Conservation (phyloP, 1,139 yeast genomes). For the Scheffersomyces segobiensis region DNA sequence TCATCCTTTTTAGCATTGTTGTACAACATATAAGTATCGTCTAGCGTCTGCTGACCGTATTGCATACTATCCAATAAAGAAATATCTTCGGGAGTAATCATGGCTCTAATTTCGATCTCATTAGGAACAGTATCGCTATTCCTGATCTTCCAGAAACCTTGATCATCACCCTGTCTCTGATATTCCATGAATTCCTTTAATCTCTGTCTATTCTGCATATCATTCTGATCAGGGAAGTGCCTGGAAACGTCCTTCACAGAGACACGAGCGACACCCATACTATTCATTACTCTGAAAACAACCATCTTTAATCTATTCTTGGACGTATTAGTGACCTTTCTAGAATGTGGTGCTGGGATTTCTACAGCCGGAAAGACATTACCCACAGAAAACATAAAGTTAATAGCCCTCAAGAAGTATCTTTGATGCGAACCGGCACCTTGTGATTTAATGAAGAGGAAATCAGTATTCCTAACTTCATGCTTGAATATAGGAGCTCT, state of each 20-base stretch:
- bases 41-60: conserved; percentile 81
- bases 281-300: conserved; percentile 83
- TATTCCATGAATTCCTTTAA: conserved; percentile 98
- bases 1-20: conserved; percentile 32
- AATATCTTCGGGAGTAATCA: conserved; percentile 92
- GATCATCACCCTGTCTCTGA: conserved; percentile 92
- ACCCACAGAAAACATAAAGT: conserved; percentile 82
- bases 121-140: conserved; percentile 64
- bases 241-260: conserved; percentile 85
- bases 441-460: conserved; percentile 73
- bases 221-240: conserved; percentile 96
- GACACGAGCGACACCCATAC: conserved; percentile 70
- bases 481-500: conserved; percentile 95
- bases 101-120: conserved; percentile 76
- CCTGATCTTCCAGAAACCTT: conserved; percentile 93
- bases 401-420: conserved; percentile 59
- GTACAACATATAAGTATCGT: conserved; percentile 63
- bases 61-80: conserved; percentile 90
- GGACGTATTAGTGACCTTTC: conserved; percentile 91
- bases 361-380: conserved; percentile 92
- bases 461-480: conserved; percentile 76
- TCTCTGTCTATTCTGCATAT: conserved; percentile 95
- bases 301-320: conserved; percentile 92
- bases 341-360: conserved; percentile 96
- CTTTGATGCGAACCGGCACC: conserved; percentile 70